Percentiles rank a stretch among this genome's conserved stretches.
Conservation (phyloP, 352 stramenopile species). For the Globisporangium heterothallicum region DNA sequence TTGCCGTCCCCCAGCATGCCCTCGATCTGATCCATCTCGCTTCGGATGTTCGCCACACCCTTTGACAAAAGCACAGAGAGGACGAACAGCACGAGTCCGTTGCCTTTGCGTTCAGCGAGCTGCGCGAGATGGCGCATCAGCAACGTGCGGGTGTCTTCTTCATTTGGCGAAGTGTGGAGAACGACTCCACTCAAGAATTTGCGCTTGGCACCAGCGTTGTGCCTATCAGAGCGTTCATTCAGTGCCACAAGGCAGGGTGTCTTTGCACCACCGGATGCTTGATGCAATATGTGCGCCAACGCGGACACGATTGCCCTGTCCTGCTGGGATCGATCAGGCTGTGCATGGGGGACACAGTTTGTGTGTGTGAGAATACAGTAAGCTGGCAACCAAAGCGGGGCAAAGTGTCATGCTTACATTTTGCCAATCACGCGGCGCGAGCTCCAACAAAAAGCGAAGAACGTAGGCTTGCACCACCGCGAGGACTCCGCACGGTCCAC, state of each 20-base stretch:
- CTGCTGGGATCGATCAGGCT: conserved; percentile 39
- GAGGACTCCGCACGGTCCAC: conserved; percentile 93
- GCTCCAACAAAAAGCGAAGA: conserved; percentile 65
- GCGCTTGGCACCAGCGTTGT: conserved; percentile 14
- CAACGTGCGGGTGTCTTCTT: conserved; percentile 33
- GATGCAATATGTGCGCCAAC: conserved; percentile 61
- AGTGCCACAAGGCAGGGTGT: conserved; percentile 32
- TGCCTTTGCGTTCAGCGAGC: conserved; percentile 51
- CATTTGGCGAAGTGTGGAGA: conserved; percentile 25
- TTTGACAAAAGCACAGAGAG: conserved; percentile 64
- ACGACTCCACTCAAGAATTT: conserved; percentile 42
- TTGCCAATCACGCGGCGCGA: conserved; percentile 39
- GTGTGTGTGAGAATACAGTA: background rate
- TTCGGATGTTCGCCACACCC: conserved; percentile 38
- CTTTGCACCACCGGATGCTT: conserved; percentile 23
- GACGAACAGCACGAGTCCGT: conserved; percentile 71
- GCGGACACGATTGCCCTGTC: conserved; percentile 40
- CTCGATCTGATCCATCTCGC: conserved; percentile 84
- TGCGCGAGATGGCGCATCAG: conserved; percentile 28
- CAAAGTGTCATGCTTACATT: too few species aligned
- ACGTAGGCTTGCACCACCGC: conserved; percentile 92
- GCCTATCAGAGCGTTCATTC: conserved; percentile 14
- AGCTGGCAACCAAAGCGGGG: too few species aligned
- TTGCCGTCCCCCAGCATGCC: too few species aligned
- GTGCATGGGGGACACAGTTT: conserved; percentile 12